Evolutionary conservation across 2,329 filamentous ascomycete species (phyloP), one percentile per base, ranked within the genome.

Genomic region (Calonectria pseudoturangicola): DNA sequence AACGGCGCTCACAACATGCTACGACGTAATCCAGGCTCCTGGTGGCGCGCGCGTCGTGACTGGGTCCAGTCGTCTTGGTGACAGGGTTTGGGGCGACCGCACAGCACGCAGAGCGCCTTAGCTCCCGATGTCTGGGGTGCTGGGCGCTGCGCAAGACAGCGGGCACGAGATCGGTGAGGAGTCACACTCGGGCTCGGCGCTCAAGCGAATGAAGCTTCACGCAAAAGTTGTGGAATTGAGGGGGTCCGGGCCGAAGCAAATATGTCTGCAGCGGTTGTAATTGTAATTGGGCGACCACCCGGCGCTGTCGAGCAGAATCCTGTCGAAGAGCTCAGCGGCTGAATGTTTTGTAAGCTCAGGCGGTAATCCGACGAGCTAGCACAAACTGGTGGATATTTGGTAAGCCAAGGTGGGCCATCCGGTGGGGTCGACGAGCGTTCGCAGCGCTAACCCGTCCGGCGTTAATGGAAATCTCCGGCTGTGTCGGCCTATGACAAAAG

Each of bases 221-320:
- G 18, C 39, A 30, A 36, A n/a, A 10, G 4, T 16, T 18, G 41
- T 18, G 18, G 50, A 54, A 39, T 30, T 12, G 7, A 30, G 45
- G 66, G 45, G 33, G 30, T 25, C 7, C n/a, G 25, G 56, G 56
- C 28, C 39, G 30, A 63, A 63, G 58, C 45, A 60, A 60, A 60
- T 60, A 18, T 60, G 25, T 60, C 33, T 39, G 21, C 36, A 4
- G 36, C 33, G 25, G 21, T 21, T 41, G 54, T 60, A 63, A 39
- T 25, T 68, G 50, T 51, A 68, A 72, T 72, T 72, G 65, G 70
- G 70, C 70, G 70, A 68, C 48, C 47, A 43, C 39, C 58, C 70
- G 70, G n/a, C 33, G 50, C 54, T 43, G 64, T 63, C 54, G 25
- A 27, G 60, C 64, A 65, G 70, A 72, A 72, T 54, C 65, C 50